These are phyloP conservation scores for Zymoseptoria pseudotritici DNA, from an alignment of 2,329 filamentous ascomycete genomes.

Conservation along the genomic window DNA sequence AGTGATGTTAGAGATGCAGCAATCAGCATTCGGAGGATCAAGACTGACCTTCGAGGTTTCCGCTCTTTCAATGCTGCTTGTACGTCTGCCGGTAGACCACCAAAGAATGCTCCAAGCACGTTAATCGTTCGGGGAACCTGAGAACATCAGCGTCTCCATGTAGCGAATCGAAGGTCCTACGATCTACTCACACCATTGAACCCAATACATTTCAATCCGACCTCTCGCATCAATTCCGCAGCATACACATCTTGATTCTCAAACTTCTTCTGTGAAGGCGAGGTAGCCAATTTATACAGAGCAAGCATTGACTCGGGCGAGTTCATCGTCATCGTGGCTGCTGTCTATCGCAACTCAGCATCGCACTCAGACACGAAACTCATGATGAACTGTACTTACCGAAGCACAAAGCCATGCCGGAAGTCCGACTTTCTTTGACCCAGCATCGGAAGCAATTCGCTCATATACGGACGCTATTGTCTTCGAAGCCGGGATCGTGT, in stretches of 20 bases:
- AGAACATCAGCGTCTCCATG: background rate
- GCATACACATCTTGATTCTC: constrained; percentile 38
- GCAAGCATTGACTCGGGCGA: constrained; percentile 65
- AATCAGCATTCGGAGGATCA: background rate
- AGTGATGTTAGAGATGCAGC: background rate
- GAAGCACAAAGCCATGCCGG: constrained; percentile 62
- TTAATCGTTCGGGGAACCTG: constrained; percentile 77
- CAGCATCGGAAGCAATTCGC: constrained; percentile 56
- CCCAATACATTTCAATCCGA: constrained; percentile 69
- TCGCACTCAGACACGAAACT: background rate
- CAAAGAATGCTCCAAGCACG: constrained; percentile 64
- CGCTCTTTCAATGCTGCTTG: constrained; percentile 39
- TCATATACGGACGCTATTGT: constrained; percentile 59
- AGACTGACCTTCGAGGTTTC: constrained; percentile 16
- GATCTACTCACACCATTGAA: constrained; percentile 57
- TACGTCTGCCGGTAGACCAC: constrained; percentile 53
- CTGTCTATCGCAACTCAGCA: constrained; percentile 47
- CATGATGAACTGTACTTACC: constrained; percentile 33
- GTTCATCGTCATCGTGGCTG: constrained; percentile 79
- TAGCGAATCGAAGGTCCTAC: background rate
- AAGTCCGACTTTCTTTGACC: constrained; percentile 52
- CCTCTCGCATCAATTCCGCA: constrained; percentile 67
- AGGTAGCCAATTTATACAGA: constrained; percentile 47
- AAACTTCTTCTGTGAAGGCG: constrained; percentile 17
- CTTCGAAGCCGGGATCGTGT: constrained; percentile 56